Percentiles rank a stretch among this genome's conserved stretches.
These are phyloP conservation scores for Stereum hirsutum DNA, from an alignment of 1,284 basidiomycete species.

Conservation along the genomic window DNA sequence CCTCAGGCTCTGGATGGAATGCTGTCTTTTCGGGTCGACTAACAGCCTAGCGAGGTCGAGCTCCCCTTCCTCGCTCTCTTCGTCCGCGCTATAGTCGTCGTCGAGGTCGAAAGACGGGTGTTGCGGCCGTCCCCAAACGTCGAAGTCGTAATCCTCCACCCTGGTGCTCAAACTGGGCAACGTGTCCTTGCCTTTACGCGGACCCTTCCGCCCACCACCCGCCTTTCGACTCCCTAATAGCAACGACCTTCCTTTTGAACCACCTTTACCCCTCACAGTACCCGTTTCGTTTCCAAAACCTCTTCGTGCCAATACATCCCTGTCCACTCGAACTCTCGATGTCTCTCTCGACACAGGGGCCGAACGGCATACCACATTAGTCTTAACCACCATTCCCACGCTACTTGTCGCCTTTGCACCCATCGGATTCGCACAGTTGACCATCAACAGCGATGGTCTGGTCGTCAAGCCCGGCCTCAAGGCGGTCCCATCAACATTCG, in stretches of 20 bases:
- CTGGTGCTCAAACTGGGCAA: slow-evolving; percentile 31
- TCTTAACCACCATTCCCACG: slow-evolving; percentile 36
- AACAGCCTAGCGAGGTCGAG: slow-evolving; percentile 57
- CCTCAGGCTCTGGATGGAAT: slow-evolving; percentile 31
- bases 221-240: not conserved
- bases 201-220: not conserved
- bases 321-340: slow-evolving; percentile 18
- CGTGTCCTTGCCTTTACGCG: slow-evolving; percentile 14
- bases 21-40: slow-evolving; percentile 55
- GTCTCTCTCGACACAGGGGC: slow-evolving; percentile 39
- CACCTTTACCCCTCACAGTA: slow-evolving; percentile 1
- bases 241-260: slow-evolving; percentile 4
- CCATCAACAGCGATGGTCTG: not conserved
- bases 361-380: slow-evolving; percentile 52
- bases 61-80: slow-evolving; percentile 50
- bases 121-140: slow-evolving; percentile 22
- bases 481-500: too few relatives aligned
- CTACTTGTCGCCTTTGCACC: slow-evolving; percentile 5
- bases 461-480: too few relatives aligned
- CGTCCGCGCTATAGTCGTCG: slow-evolving; percentile 25
- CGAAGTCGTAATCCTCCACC: slow-evolving; percentile 33
- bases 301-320: too few relatives aligned
- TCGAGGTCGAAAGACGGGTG: slow-evolving; percentile 18
- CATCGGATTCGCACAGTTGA: slow-evolving; percentile 3
- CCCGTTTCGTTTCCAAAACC: slow-evolving; percentile 6